Evolutionary conservation across 768 basidiomycete genomes (phyloP).

Genomic region (Boletus rubescentipes): DNA sequence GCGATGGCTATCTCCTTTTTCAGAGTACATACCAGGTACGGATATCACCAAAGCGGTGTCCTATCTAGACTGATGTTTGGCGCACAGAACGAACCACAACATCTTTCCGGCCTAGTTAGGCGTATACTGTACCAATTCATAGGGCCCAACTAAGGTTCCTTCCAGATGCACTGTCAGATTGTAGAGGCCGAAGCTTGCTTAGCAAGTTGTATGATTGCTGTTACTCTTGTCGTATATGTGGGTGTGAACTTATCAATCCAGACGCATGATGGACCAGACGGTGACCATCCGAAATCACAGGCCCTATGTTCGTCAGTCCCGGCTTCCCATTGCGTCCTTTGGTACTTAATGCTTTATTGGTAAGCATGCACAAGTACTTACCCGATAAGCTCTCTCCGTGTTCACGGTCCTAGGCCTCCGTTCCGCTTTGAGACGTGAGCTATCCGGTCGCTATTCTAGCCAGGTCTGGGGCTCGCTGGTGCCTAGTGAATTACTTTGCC

Average conservation of each 20-base stretch:
- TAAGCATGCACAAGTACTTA: neutral
- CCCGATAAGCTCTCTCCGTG: neutral
- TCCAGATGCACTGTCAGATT: neutral
- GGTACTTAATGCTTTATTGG: neutral
- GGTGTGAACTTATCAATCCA: neutral
- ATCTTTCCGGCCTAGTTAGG: conserved; percentile 78
- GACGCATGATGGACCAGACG: neutral
- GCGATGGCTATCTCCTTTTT: conserved; percentile 2
- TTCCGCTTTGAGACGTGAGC: too few species aligned
- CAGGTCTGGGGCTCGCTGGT: too few species aligned
- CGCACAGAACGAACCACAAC: conserved; percentile 65
- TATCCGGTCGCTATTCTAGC: too few species aligned
- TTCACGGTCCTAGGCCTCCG: too few species aligned
- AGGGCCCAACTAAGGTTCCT: conserved; percentile 63
- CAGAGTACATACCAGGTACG: conserved; percentile 76
- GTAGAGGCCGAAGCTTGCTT: neutral
- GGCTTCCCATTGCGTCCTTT: neutral
- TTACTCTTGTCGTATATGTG: neutral
- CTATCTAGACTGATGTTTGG: conserved; percentile 1
- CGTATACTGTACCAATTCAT: conserved; percentile 86
- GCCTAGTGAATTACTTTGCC: neutral
- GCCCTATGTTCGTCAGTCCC: too few species aligned
- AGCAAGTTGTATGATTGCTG: neutral
- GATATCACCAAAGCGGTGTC: neutral
- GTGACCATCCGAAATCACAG: neutral